Evolutionary conservation across 2,329 filamentous ascomycete species (phyloP), one percentile per base, ranked within the genome.

Genomic region (Curvularia spicifera): DNA sequence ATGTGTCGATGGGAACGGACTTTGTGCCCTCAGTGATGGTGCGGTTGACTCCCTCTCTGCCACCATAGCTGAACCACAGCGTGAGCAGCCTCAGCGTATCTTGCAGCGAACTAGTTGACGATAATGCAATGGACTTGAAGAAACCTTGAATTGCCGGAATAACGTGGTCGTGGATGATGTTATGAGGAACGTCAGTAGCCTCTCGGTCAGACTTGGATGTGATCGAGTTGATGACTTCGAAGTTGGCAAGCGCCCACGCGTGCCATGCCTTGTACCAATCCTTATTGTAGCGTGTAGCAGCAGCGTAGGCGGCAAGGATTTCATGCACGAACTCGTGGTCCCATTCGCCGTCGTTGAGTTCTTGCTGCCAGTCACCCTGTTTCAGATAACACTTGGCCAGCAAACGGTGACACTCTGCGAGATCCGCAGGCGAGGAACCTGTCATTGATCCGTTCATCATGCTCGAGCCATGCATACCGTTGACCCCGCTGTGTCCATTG

Each of bases 241-340:
- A 99, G 77, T 99, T 99, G 53, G 95, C 94, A 62, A 99, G 79
- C 10, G 95, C 96, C 94, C 95, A 99, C 0, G 95, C 91, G 78
- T 99, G 95, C 95, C 95, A 99, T 7, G 96, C 95, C 79, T 99
- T 99, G 81, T 99, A 99, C 87, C 94, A 99, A 60, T 89, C 88
- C 33, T 92, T 89, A 74, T 99, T 96, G 79, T 96, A 97, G 58
- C 91, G 89, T 1, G 95, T 99, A 1, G 96, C 96, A 58, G 93
- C 89, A 18, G 89, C 88, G 76, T 98, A 99, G 1, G 95, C 93
- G n/a, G 87, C 85, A 24, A 99, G 82, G 57, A 99, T 93, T 52
- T 98, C 94, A 51, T 91, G 87, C 4, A 97, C 91, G 65, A 91
- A 89, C 8, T 91, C 89, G 62, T 91, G 87, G 64, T 91, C 89